Percentiles rank a stretch among this genome's conserved stretches.
Conservation (phyloP, 78 protist species). For the Acrasis kona region DNA sequence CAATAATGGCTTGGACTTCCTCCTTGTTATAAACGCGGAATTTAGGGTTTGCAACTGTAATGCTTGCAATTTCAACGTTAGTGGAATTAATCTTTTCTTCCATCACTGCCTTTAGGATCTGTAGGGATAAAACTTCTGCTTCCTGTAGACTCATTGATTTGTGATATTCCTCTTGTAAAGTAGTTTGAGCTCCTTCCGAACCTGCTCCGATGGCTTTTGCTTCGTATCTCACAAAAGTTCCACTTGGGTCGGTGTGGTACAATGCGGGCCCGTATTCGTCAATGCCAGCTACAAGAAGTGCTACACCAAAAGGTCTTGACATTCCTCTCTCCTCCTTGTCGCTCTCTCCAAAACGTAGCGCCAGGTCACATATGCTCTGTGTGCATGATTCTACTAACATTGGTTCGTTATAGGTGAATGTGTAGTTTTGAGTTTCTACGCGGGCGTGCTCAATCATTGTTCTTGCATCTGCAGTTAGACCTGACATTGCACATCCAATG, state of each 20-base stretch:
- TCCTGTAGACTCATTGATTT: slow-evolving; percentile 77
- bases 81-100: slow-evolving; percentile 81
- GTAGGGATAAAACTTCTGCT: slow-evolving; percentile 75
- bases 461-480: slow-evolving; percentile 96
- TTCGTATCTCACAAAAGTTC: slow-evolving; percentile 64
- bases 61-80: slow-evolving; percentile 76
- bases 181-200: slow-evolving; percentile 92
- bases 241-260: slow-evolving; percentile 98
- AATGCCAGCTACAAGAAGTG: slow-evolving; percentile 94
- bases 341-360: slow-evolving; percentile 89
- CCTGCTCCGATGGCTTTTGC: slow-evolving; percentile 97
- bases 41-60: slow-evolving; percentile 6
- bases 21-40: slow-evolving; percentile 47
- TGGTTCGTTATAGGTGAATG: slow-evolving; percentile 95
- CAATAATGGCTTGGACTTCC: slow-evolving; percentile 50
- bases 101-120: slow-evolving; percentile 95
- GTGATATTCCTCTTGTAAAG: slow-evolving; percentile 80
- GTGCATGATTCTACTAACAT: slow-evolving; percentile 86
- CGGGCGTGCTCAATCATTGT: slow-evolving; percentile 95
- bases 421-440: slow-evolving; percentile 87
- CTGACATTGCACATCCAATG: slow-evolving; percentile 87
- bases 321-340: slow-evolving; percentile 1
- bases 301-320: slow-evolving; percentile 96
- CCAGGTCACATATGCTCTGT: slow-evolving; percentile 87
- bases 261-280: slow-evolving; percentile 91